Base-by-base conservation (phyloP, 345 rosid genomes). In the Salix viminalis region DNA sequence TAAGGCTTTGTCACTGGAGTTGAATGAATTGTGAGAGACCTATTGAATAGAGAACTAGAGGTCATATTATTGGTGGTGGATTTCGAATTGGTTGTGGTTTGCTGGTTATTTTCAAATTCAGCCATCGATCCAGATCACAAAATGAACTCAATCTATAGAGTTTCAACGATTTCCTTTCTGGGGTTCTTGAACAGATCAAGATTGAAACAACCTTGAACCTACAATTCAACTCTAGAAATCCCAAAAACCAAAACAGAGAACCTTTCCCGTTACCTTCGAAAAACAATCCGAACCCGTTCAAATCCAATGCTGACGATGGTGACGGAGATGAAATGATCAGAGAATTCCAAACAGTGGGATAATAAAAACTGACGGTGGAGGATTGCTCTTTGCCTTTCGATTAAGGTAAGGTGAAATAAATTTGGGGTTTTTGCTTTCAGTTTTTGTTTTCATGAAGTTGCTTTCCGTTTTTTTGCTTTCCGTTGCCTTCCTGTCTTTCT, bases 1-100 rank as follows among this genome's bases (percentile, higher is more conserved):
- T 65, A 78, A 0, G 87, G 44, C 76, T 85, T 91, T 19, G 83
- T 71, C 48, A 41, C 67, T 6, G 86, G 75, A 32, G 84, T 46
- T 23, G 88, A 70, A 41, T 85, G 87, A 28, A 85, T 75, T 19
- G 93, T 91, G 28, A 83, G 62, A 72, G 93, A 91, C 39, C 96
- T 86, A 74, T 82, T 88, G 72, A 90, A 91, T 34, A 81, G 68
- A 5, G 85, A 62, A 9, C 32, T 46, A 28, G 48, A 21, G 69
- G 41, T 66, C 21, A 19, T 10, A 14, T 77, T 10, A 12, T 72
- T 46, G 28, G 86, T 10, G 1, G 77, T 26, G 15, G 88, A 56
- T 65, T 77, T 85, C 36, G 83, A 65, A 79, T 86, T 85, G 41
- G 71, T 80, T 1, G 78, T 72, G 67, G 74, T 62, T 9, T 84